Conservation (phyloP, 768 basidiomycete species). For the Lactifluus volemus region DNA sequence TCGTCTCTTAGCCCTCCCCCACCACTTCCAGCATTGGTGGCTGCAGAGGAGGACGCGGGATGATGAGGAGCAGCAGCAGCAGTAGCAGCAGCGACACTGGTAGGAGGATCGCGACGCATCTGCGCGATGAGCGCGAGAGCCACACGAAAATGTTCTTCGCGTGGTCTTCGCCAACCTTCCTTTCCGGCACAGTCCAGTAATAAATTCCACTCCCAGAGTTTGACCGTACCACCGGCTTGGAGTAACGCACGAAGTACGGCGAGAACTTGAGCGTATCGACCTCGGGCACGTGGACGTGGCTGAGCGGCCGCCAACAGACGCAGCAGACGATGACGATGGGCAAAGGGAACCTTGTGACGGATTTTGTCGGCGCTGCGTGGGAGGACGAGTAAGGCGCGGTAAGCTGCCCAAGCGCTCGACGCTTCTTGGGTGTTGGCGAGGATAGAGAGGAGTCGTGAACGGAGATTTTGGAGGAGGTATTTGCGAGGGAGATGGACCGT, state of each 20-base stretch:
- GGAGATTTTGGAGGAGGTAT: not conserved
- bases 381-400: conserved; percentile 28
- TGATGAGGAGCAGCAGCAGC: not conserved
- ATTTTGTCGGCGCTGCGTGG: conserved; percentile 2
- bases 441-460: conserved; percentile 1
- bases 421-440: conserved; percentile 10
- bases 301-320: conserved; percentile 42
- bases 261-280: conserved; percentile 55
- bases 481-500: not conserved
- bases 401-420: conserved; percentile 35
- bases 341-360: conserved; percentile 23
- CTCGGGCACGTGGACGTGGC: conserved; percentile 46
- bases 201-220: conserved; percentile 68
- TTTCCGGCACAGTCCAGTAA: conserved; percentile 56
- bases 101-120: conserved; percentile 30
- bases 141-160: conserved; percentile 46
- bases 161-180: conserved; percentile 53
- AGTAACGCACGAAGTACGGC: conserved; percentile 55
- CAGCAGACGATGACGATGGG: conserved; percentile 51
- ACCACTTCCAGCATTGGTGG: not conserved
- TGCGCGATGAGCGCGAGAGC: conserved; percentile 55
- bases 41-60: no score
- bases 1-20: conserved; percentile 5
- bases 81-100: no score
- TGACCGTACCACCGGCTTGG: conserved; percentile 43